Conservation (phyloP, 2,329 filamentous ascomycete genomes). For the Diaporthe ilicicola region DNA sequence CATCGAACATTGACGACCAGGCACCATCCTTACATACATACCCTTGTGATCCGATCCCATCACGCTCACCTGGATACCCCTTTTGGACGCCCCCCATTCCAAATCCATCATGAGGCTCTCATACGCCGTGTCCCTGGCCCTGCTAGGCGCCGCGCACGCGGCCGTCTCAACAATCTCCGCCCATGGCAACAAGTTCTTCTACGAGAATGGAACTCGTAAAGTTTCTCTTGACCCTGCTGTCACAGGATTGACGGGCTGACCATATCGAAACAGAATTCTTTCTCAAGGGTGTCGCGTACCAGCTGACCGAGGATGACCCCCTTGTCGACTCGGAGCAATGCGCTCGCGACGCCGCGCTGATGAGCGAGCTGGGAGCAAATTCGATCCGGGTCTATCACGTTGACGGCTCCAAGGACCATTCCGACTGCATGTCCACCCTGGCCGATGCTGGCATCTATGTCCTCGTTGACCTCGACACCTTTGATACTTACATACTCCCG, state of each 20-base stretch:
- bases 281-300: conserved; percentile 72
- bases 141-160: conserved; percentile 45
- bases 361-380: conserved; percentile 84
- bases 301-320: conserved; percentile 71
- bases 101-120: conserved; percentile 49
- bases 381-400: conserved; percentile 91
- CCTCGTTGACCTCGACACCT: conserved; percentile 84
- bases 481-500: conserved; percentile 72
- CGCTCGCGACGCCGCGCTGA: conserved; percentile 75
- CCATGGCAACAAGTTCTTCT: conserved; percentile 87
- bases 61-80: conserved; percentile 23
- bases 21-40: conserved; percentile 15
- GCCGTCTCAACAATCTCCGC: conserved; percentile 58
- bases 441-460: conserved; percentile 83
- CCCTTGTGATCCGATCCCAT: conserved; percentile 1
- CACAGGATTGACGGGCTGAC: conserved; percentile 27
- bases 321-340: conserved; percentile 81
- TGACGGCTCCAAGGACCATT: conserved; percentile 74
- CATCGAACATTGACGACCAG: conserved; percentile 10
- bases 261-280: conserved; percentile 44
- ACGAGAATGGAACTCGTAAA: conserved; percentile 75
- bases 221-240: conserved; percentile 70
- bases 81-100: conserved; percentile 3
- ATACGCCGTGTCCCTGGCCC: conserved; percentile 42
- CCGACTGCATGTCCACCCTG: conserved; percentile 83